A percentile compares a stretch with the other conserved stretches of the same genome.
Evolutionary conservation across 129 eudicot genomes (phyloP).

Genomic region (Centella asiatica): DNA sequence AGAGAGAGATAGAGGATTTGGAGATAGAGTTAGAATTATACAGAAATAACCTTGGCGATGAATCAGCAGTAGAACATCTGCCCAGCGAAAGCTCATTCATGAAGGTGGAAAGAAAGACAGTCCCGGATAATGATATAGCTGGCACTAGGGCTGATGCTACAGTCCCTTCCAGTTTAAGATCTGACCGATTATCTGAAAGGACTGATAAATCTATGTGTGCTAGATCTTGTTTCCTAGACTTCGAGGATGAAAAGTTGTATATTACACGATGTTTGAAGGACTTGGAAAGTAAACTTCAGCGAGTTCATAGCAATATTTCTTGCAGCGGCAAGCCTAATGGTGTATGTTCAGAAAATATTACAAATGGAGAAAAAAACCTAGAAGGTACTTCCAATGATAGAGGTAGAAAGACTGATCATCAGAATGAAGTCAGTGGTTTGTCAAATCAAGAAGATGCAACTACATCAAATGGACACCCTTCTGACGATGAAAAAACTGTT

Average conservation of each 20-base stretch:
- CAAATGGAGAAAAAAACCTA: constrained; percentile 5
- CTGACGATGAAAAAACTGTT: constrained; percentile 9
- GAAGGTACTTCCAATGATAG: constrained; percentile 12
- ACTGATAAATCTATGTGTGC: not conserved
- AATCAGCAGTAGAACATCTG: constrained; percentile 11
- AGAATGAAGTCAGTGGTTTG: constrained; percentile 13
- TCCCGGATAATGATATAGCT: not conserved
- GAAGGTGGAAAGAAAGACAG: not conserved
- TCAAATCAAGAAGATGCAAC: constrained; percentile 16
- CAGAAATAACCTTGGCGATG: constrained; percentile 33
- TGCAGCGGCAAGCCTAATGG: constrained; percentile 20
- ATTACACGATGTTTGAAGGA: constrained; percentile 35
- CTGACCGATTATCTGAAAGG: constrained; percentile 4
- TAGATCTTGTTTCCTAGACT: constrained; percentile 12
- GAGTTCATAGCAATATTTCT: constrained; percentile 8
- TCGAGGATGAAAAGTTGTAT: constrained; percentile 44
- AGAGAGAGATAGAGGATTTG: constrained; percentile 66
- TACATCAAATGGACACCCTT: constrained; percentile 22
- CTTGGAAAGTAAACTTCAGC: constrained; percentile 45
- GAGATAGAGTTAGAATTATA: constrained; percentile 51
- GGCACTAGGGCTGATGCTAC: not conserved
- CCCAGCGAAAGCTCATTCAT: constrained; percentile 7
- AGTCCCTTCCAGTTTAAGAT: constrained; percentile 4
- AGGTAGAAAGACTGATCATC: constrained; percentile 2
- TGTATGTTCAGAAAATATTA: not conserved